These are phyloP conservation scores for Globisporangium uncinulatum DNA, from an alignment of 352 stramenopile genomes.

Conservation along the genomic window DNA sequence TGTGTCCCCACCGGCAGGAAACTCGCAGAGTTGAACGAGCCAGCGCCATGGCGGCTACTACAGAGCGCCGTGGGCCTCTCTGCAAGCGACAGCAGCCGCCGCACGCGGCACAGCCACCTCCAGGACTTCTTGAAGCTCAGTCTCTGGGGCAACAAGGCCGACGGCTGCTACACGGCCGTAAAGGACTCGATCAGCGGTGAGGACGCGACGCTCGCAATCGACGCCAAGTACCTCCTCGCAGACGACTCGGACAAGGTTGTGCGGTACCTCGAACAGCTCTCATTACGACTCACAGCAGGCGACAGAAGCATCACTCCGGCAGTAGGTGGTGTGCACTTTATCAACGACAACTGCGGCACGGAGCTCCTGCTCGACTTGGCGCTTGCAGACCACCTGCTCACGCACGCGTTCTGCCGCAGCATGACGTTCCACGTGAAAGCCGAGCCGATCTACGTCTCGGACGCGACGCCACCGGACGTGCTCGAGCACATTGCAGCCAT, in stretches of 20 bases:
- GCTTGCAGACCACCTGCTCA: conserved; percentile 57
- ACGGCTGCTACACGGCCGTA: conserved; percentile 69
- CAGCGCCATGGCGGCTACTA: conserved; percentile 49
- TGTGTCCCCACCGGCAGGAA: conserved; percentile 24
- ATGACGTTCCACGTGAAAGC: conserved; percentile 72
- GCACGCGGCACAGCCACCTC: conserved; percentile 33
- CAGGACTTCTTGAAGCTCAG: conserved; percentile 61
- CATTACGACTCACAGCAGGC: background rate
- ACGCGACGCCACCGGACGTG: conserved; percentile 56
- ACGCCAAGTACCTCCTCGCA: conserved; percentile 56
- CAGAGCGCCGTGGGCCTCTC: conserved; percentile 41
- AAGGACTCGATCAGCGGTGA: conserved; percentile 62
- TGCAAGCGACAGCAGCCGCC: conserved; percentile 12
- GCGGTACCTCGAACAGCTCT: conserved; percentile 26
- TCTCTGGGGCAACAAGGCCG: conserved; percentile 75
- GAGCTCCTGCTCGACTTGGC: conserved; percentile 66
- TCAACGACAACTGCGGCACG: conserved; percentile 79
- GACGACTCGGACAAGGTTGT: conserved; percentile 53
- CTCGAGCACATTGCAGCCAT: conserved; percentile 56
- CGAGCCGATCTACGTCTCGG: conserved; percentile 78
- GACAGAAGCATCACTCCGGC: conserved; percentile 4
- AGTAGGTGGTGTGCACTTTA: conserved; percentile 33
- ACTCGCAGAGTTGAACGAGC: conserved; percentile 40
- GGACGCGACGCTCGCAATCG: conserved; percentile 39
- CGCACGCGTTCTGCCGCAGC: conserved; percentile 35